Evolutionary conservation across 192 early-diverging fungal genomes (phyloP).

Genomic region (Thoreauomyces humboldtii): DNA sequence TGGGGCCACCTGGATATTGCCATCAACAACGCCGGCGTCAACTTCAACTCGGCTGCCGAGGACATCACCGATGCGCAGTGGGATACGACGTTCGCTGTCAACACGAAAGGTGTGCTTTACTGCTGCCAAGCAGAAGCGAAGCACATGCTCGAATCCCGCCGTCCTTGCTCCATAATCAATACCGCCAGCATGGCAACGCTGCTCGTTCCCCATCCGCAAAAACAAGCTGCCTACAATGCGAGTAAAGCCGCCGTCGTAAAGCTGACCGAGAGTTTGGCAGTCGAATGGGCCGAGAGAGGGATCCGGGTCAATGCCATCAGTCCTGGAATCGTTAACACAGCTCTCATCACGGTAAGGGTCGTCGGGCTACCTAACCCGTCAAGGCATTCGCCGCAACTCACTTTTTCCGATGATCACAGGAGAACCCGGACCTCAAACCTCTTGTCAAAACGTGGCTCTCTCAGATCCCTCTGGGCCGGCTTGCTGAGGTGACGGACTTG

Average conservation of each 20-base stretch:
- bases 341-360: conserved; percentile 28
- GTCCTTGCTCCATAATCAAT: conserved; percentile 36
- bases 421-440: conserved; percentile 1
- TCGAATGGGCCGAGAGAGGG: conserved; percentile 42
- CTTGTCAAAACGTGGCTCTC: not conserved
- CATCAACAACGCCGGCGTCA: not conserved
- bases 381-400: too few relatives aligned
- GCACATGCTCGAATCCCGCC: not conserved
- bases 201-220: conserved; percentile 35
- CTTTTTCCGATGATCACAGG: conserved; percentile 5
- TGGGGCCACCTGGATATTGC: conserved; percentile 1
- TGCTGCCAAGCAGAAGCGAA: not conserved
- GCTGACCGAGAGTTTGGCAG: conserved; percentile 38
- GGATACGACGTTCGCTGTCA: conserved; percentile 3
- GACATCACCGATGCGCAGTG: not conserved
- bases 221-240: conserved; percentile 44
- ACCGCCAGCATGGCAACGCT: conserved; percentile 39
- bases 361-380: too few relatives aligned
- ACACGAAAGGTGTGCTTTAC: not conserved
- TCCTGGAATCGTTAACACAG: conserved; percentile 44
- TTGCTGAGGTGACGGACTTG: not conserved
- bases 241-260: conserved; percentile 42
- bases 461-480: not conserved
- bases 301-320: conserved; percentile 40
- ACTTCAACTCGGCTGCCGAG: not conserved